Conservation (phyloP, 106 monocot species). For the Dendrobium catenatum region DNA sequence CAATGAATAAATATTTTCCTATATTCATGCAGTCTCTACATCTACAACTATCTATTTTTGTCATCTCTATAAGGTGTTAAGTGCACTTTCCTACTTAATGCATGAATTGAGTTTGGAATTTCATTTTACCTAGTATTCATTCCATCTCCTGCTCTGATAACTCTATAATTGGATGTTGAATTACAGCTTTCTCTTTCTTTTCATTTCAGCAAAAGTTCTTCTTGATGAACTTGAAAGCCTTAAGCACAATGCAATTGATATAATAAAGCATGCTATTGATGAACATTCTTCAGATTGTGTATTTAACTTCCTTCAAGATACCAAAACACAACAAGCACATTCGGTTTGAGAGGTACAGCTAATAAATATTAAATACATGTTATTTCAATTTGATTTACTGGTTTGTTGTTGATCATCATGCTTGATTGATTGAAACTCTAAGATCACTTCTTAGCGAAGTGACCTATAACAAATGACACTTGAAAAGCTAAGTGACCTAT, state of each 20-base stretch:
- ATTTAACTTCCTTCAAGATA: neutral
- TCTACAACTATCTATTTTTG: no score
- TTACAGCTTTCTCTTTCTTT: neutral
- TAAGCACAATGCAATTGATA: neutral
- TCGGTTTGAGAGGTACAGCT: constrained; percentile 4
- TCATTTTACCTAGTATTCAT: neutral
- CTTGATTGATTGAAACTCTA: neutral
- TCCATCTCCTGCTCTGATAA: neutral
- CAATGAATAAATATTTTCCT: no score
- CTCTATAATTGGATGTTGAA: neutral
- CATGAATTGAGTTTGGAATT: neutral
- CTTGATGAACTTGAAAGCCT: constrained; percentile 11
- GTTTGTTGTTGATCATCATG: neutral
- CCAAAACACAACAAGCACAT: neutral
- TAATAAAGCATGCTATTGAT: neutral
- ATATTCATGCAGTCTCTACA: no score
- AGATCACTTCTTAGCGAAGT: neutral
- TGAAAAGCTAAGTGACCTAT: neutral
- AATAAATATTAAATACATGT: neutral
- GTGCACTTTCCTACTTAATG: neutral
- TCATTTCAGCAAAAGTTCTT: constrained; percentile 2
- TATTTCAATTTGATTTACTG: constrained; percentile 2
- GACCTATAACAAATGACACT: neutral
- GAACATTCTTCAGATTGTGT: neutral
- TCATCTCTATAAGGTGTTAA: neutral